Percentiles rank a stretch among this genome's conserved stretches.
phyloP scores from a whole-genome alignment of 495 filamentous ascomycete genomes.

The Coniosporium apollinis region DNA sequence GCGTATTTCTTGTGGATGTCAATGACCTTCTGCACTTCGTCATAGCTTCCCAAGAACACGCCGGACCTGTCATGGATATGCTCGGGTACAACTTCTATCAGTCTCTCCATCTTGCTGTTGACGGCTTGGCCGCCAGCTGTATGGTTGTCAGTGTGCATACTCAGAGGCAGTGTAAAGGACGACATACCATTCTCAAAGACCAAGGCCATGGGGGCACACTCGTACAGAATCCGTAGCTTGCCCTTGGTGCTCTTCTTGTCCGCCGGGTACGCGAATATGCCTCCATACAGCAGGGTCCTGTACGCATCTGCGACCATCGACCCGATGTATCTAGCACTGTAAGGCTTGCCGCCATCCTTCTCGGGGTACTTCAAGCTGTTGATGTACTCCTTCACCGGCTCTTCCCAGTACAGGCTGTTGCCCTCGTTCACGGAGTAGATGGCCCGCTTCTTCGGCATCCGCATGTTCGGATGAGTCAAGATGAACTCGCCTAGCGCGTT shows the following conservation, averaged over 20 bases:
- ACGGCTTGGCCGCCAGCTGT: conserved; percentile 83
- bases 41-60: conserved; percentile 87
- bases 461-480: conserved; percentile 90
- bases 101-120: conserved; percentile 71
- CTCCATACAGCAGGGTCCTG: conserved; percentile 84
- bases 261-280: conserved; percentile 91
- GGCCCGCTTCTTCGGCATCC: conserved; percentile 54
- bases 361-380: conserved; percentile 64
- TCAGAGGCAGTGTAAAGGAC: not conserved
- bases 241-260: conserved; percentile 98
- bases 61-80: conserved; percentile 91
- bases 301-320: conserved; percentile 98
- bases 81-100: conserved; percentile 80
- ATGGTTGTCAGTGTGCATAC: conserved; percentile 7
- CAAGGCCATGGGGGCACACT: conserved; percentile 99
- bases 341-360: conserved; percentile 64
- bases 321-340: conserved; percentile 88
- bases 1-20: conserved; percentile 38
- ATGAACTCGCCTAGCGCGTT: conserved; percentile 96
- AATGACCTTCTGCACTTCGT: conserved; percentile 93
- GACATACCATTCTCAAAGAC: conserved; percentile 88
- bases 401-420: conserved; percentile 91
- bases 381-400: conserved; percentile 75
- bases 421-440: conserved; percentile 99
- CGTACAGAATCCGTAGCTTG: conserved; percentile 92